Evolutionary conservation across 805 yeast species (phyloP).

Genomic region (Jamesozyma spencerorum): DNA sequence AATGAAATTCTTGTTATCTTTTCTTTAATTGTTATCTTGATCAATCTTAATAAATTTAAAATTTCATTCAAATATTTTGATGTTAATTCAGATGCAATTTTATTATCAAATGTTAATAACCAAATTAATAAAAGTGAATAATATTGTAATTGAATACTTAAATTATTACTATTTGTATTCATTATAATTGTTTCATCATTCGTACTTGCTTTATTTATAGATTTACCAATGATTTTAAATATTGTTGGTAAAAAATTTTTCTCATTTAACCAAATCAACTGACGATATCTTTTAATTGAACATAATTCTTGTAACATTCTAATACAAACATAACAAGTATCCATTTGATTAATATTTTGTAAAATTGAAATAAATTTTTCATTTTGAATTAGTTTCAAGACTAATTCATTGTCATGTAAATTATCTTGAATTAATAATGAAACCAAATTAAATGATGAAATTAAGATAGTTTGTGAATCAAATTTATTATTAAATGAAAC

Average conservation of each 20-base stretch:
- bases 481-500: constrained; percentile 18
- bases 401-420: constrained; percentile 14
- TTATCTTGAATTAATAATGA: constrained; percentile 24
- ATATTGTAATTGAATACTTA: constrained; percentile 76
- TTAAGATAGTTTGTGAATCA: constrained; percentile 26
- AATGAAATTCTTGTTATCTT: constrained; percentile 81
- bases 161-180: constrained; percentile 31
- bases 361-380: constrained; percentile 18
- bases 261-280: constrained; percentile 26
- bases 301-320: constrained; percentile 28
- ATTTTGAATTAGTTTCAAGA: constrained; percentile 15
- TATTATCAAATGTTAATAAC: constrained; percentile 68
- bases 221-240: constrained; percentile 37
- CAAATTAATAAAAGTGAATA: constrained; percentile 69
- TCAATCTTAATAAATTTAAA: constrained; percentile 37
- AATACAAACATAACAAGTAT: constrained; percentile 26
- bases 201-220: constrained; percentile 20
- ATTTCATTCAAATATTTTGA: constrained; percentile 44
- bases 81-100: constrained; percentile 44
- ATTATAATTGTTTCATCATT: constrained; percentile 11
- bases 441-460: constrained; percentile 27
- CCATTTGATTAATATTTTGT: constrained; percentile 22
- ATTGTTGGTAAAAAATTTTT: constrained; percentile 40
- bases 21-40: constrained; percentile 81
- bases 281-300: constrained; percentile 21